These are phyloP conservation scores for Hanseniaspora taiwanica DNA, from an alignment of 805 yeast species.

Conservation along the genomic window DNA sequence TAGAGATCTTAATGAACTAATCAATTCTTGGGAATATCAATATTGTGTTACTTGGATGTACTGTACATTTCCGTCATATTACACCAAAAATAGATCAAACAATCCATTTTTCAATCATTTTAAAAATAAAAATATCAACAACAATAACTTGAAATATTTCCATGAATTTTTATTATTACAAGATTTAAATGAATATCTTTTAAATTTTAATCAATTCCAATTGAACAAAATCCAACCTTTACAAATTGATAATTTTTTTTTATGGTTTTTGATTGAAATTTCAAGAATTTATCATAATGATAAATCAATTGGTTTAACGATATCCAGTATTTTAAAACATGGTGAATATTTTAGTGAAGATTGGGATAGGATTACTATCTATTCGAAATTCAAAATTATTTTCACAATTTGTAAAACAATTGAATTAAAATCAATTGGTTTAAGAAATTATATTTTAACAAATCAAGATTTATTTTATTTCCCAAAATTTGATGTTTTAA, in stretches of 20 bases:
- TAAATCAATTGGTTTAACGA: constrained; percentile 1
- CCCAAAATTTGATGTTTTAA: constrained; percentile 10
- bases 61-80: constrained; percentile 20
- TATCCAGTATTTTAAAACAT: constrained; percentile 3
- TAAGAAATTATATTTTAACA: constrained; percentile 18
- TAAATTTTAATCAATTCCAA: neutral
- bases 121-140: constrained; percentile 2
- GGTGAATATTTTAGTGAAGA: constrained; percentile 3
- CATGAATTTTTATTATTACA: constrained; percentile 5
- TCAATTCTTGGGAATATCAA: constrained; percentile 20
- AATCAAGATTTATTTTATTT: constrained; percentile 18
- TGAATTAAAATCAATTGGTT: constrained; percentile 18
- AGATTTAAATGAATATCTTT: constrained; percentile 1
- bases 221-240: neutral
- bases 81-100: constrained; percentile 6
- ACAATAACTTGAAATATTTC: constrained; percentile 3
- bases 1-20: constrained; percentile 4
- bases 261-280: constrained; percentile 5
- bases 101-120: constrained; percentile 2
- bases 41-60: constrained; percentile 23
- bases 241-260: constrained; percentile 4
- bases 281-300: constrained; percentile 3
- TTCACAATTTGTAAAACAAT: constrained; percentile 17
- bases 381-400: constrained; percentile 14
- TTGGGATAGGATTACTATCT: neutral